These are phyloP conservation scores for Epichloe elymi DNA, from an alignment of 2,329 filamentous ascomycete genomes.

Conservation along the genomic window DNA sequence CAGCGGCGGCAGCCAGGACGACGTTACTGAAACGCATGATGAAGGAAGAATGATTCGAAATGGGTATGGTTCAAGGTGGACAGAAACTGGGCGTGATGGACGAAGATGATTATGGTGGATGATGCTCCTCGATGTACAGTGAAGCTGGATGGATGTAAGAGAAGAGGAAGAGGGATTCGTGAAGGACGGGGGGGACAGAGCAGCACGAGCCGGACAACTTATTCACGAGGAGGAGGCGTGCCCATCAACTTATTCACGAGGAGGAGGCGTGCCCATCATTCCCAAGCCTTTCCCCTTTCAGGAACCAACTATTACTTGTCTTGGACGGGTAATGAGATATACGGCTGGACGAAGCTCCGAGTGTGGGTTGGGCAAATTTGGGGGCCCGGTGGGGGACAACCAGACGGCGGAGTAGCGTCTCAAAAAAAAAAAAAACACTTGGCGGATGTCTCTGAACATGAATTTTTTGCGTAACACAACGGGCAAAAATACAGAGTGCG, in stretches of 20 bases:
- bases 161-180: background rate
- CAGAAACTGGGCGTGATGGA: background rate
- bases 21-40: conserved; percentile 14
- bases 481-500: background rate
- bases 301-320: background rate
- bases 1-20: conserved; percentile 11
- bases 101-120: no score
- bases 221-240: background rate
- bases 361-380: background rate
- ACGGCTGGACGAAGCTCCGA: conserved; percentile 1
- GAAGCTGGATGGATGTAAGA: background rate
- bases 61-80: background rate
- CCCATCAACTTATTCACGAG: background rate
- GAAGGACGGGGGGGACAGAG: background rate
- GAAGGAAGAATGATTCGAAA: background rate
- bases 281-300: background rate
- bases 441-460: background rate
- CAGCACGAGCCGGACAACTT: background rate
- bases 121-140: background rate
- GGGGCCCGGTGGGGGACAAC: no score
- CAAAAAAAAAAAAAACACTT: background rate
- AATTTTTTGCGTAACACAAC: background rate
- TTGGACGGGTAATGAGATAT: background rate
- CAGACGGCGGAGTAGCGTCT: background rate
- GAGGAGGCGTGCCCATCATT: background rate